These are phyloP conservation scores for Lentinula boryana DNA, from an alignment of 768 basidiomycete genomes.

Conservation along the genomic window DNA sequence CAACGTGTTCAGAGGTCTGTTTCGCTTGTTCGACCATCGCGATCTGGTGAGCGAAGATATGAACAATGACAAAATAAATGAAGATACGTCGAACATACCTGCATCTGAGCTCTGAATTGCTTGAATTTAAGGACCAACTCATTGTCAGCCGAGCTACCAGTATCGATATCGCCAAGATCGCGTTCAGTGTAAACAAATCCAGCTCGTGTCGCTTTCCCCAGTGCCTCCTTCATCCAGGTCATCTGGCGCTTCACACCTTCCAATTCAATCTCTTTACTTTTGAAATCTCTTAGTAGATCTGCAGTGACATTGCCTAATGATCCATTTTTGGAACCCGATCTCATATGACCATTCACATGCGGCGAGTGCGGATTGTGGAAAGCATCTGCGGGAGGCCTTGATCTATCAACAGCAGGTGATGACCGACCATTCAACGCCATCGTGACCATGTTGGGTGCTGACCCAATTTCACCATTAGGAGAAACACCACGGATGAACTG, in stretches of 20 bases:
- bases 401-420: constrained; percentile 48
- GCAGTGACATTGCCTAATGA: constrained; percentile 68
- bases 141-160: constrained; percentile 41
- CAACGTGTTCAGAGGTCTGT: constrained; percentile 67
- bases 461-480: constrained; percentile 37
- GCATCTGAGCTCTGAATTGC: constrained; percentile 79
- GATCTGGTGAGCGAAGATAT: constrained; percentile 37
- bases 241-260: constrained; percentile 72
- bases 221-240: constrained; percentile 79
- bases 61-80: constrained; percentile 8
- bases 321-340: constrained; percentile 38
- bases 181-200: constrained; percentile 68
- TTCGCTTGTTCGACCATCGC: constrained; percentile 70
- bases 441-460: constrained; percentile 49
- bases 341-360: constrained; percentile 41
- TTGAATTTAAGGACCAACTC: constrained; percentile 82
- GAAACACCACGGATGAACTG: constrained; percentile 53
- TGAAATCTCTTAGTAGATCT: constrained; percentile 75
- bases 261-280: constrained; percentile 76
- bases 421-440: constrained; percentile 52
- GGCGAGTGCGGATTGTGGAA: constrained; percentile 32
- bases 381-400: constrained; percentile 52
- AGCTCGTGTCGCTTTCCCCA: constrained; percentile 66
- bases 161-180: constrained; percentile 38
- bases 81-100: constrained; percentile 44